Evolutionary conservation across 768 basidiomycete genomes (phyloP).

Genomic region (Phaffia australis): DNA sequence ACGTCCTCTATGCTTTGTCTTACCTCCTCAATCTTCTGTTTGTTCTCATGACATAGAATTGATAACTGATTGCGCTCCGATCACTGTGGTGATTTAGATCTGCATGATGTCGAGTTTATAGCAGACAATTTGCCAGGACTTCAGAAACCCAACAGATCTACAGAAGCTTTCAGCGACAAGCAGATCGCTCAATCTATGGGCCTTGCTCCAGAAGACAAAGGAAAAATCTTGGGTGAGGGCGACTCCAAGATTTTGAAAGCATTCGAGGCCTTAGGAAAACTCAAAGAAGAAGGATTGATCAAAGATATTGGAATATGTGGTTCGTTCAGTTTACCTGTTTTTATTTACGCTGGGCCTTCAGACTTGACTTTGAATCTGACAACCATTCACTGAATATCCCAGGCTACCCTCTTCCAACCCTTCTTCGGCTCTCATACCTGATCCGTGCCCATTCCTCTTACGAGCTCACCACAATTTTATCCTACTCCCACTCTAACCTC

Average conservation of each 20-base stretch:
- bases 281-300: slow-evolving; percentile 34
- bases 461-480: slow-evolving; percentile 34
- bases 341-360: neutral
- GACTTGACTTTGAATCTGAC: neutral
- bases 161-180: slow-evolving; percentile 25
- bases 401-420: slow-evolving; percentile 36
- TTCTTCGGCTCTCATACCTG: slow-evolving; percentile 35
- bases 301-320: slow-evolving; percentile 33
- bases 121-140: neutral
- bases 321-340: slow-evolving; percentile 9
- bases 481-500: slow-evolving; percentile 37
- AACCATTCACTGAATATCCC: slow-evolving; percentile 1
- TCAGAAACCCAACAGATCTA: slow-evolving; percentile 1
- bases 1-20: slow-evolving; percentile 22
- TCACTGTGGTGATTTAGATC: slow-evolving; percentile 29
- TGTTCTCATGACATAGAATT: neutral
- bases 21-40: neutral
- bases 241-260: slow-evolving; percentile 30
- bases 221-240: slow-evolving; percentile 24
- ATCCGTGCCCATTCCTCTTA: slow-evolving; percentile 21
- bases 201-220: neutral
- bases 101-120: slow-evolving; percentile 39
- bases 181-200: slow-evolving; percentile 19
- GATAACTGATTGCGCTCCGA: neutral
- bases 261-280: slow-evolving; percentile 28